Conservation (phyloP, 345 rosid genomes). For the Sapria himalayana region DNA sequence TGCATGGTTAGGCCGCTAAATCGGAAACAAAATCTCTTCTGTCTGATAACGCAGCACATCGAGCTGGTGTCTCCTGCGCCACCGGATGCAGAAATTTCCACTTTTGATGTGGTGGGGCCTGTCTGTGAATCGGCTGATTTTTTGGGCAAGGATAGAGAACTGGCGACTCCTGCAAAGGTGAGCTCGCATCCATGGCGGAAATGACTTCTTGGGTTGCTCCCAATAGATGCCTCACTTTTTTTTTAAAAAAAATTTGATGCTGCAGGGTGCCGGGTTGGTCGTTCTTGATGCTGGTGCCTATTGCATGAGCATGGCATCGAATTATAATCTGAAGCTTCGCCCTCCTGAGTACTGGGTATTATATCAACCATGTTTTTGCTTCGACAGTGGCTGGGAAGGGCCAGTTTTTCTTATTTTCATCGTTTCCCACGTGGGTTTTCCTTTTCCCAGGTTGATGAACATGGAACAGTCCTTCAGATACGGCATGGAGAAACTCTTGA, state of each 20-base stretch:
- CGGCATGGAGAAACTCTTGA: too few species aligned
- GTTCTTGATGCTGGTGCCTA: slow-evolving; percentile 99
- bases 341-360: slow-evolving; percentile 99
- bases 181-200: too few species aligned
- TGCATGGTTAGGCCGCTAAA: too few species aligned
- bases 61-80: slow-evolving; percentile 75
- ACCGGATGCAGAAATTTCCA: slow-evolving; percentile 35
- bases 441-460: too few species aligned
- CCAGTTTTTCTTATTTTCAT: too few species aligned
- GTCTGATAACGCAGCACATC: slow-evolving; percentile 92
- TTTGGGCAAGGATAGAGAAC: slow-evolving; percentile 88
- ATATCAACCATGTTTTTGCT: too few species aligned
- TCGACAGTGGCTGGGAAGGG: too few species aligned
- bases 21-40: too few species aligned
- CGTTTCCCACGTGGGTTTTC: too few species aligned
- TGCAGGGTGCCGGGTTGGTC: slow-evolving; percentile 80
- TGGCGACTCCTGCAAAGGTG: slow-evolving; percentile 75
- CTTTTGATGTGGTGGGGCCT: slow-evolving; percentile 91
- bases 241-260: slow-evolving; percentile 9
- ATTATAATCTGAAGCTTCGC: slow-evolving; percentile 98
- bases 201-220: too few species aligned
- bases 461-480: too few species aligned
- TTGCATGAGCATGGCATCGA: slow-evolving; percentile 99
- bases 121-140: slow-evolving; percentile 99
- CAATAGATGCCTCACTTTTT: too few species aligned